phyloP scores from a whole-genome alignment of 2,329 filamentous ascomycete species.

The Mycosphaerella arachidis region DNA sequence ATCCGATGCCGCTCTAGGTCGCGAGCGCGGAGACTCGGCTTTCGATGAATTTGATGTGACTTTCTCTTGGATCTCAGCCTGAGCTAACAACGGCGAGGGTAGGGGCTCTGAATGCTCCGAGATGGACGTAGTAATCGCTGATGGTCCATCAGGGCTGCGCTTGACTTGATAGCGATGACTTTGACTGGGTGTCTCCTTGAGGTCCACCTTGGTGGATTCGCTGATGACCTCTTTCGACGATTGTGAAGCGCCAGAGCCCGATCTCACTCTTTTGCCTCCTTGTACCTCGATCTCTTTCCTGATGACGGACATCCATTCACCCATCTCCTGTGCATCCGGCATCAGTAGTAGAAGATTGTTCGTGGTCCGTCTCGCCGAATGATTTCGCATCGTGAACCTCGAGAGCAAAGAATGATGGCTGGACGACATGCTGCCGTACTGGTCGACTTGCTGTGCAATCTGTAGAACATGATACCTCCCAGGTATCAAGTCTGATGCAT shows the following conservation, averaged over 20 bases:
- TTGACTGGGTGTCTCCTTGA: conserved; percentile 22
- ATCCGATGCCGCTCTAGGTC: conserved; percentile 16
- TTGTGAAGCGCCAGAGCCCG: conserved; percentile 38
- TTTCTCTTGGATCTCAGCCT: conserved; percentile 5
- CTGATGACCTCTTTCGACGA: conserved; percentile 4
- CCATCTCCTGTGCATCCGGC: conserved; percentile 68
- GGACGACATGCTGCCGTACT: conserved; percentile 48
- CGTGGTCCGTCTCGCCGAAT: conserved; percentile 32
- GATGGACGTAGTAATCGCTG: conserved; percentile 15
- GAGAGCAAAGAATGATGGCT: conserved; percentile 60
- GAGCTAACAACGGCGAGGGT: background rate
- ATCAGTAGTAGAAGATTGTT: conserved; percentile 70
- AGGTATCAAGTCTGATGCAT: conserved; percentile 73
- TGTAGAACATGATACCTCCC: conserved; percentile 77
- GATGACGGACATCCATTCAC: conserved; percentile 66
- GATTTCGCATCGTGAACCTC: conserved; percentile 55
- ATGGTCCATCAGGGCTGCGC: conserved; percentile 32
- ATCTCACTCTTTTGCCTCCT: conserved; percentile 61
- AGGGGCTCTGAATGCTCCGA: background rate
- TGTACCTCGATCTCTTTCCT: conserved; percentile 66
- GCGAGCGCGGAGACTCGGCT: background rate
- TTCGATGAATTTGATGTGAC: background rate
- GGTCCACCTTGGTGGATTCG: conserved; percentile 20
- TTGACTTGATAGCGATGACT: conserved; percentile 38
- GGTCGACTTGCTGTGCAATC: conserved; percentile 62